Evolutionary conservation across 2,329 filamentous ascomycete genomes (phyloP), one percentile per base, ranked within the genome.

Genomic region (Cytospora piceicola): DNA sequence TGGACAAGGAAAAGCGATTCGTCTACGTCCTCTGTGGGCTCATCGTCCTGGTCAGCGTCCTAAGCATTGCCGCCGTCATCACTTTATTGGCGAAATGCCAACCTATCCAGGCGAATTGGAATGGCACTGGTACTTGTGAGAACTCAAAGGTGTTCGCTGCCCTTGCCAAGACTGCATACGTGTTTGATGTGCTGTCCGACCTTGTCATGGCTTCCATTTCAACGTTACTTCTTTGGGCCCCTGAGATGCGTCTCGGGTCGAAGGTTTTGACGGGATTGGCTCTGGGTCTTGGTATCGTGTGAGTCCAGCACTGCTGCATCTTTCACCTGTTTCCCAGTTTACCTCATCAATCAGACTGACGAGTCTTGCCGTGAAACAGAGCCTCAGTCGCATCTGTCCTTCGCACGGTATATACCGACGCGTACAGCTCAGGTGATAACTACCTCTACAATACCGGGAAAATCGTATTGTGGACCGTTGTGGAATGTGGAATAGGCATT

Each of bases 101-200:
- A 29, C 66, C 66, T n/a, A 68, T 68, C 20, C 60, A 65, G 55
- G 56, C 63, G n/a, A 68, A 66, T 56, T 68, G 66, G 66, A 63
- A 42, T 7, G 63, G 56, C 32, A 51, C 56, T 29, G 66, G 63
- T 32, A 56, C 63, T 6, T 68, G 66, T 22, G 61, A 66, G n/a
- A 46, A 66, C n/a, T 63, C 66, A 34, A 17, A 63, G 29, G 29
- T 60, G 22, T 68, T 68, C 8, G 66, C 62, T 22, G 56, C 66
- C 39, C 66, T 68, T 7, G 49, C 66, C 42, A 68, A 68, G 52
- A 68, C 66, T 14, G 66, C 55, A 22, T 68, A 68, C 29, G 63
- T 46, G 4, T 61, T 68, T 27, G 66, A 66, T 11, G 66, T 68
- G 27, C 56, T 68, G 30, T 60, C 66, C 7, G 66, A 68, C n/a